These are phyloP conservation scores for Tympanopsis confertula DNA, from an alignment of 2,329 filamentous ascomycete species.

Conservation along the genomic window DNA sequence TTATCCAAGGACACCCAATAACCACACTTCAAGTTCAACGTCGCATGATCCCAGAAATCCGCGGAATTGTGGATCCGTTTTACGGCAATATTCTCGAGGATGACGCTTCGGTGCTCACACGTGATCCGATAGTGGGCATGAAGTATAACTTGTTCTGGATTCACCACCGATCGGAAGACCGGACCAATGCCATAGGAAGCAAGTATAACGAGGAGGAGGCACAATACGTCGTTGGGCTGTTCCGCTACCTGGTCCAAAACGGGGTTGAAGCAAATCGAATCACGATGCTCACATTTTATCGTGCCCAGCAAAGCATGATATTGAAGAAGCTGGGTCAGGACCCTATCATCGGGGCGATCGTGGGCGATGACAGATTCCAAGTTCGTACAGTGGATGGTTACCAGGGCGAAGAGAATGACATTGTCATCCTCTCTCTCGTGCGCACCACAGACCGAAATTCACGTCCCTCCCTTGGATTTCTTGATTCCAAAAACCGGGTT, in stretches of 20 bases:
- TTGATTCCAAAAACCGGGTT: slow-evolving; percentile 47
- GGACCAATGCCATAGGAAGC: neutral
- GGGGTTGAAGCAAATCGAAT: neutral
- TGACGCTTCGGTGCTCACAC: neutral
- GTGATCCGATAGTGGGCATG: neutral
- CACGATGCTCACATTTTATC: neutral
- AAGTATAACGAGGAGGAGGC: neutral
- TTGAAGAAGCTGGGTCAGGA: neutral
- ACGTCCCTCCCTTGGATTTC: slow-evolving; percentile 52
- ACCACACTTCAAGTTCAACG: slow-evolving; percentile 58
- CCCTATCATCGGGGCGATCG: slow-evolving; percentile 36
- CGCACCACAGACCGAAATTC: slow-evolving; percentile 39
- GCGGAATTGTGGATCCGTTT: slow-evolving; percentile 31
- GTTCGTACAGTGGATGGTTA: slow-evolving; percentile 80
- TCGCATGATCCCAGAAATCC: slow-evolving; percentile 34
- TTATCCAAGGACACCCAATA: slow-evolving; percentile 53
- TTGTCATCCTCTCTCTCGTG: slow-evolving; percentile 71
- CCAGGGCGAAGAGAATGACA: slow-evolving; percentile 81
- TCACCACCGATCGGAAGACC: neutral
- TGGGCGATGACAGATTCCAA: slow-evolving; percentile 25
- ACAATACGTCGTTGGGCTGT: neutral
- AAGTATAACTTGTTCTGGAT: neutral
- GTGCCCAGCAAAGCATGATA: neutral
- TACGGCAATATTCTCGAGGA: slow-evolving; percentile 19
- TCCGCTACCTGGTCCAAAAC: neutral